phyloP scores from a whole-genome alignment of 2,329 filamentous ascomycete genomes.

The Rhinocladiella mackenziei region DNA sequence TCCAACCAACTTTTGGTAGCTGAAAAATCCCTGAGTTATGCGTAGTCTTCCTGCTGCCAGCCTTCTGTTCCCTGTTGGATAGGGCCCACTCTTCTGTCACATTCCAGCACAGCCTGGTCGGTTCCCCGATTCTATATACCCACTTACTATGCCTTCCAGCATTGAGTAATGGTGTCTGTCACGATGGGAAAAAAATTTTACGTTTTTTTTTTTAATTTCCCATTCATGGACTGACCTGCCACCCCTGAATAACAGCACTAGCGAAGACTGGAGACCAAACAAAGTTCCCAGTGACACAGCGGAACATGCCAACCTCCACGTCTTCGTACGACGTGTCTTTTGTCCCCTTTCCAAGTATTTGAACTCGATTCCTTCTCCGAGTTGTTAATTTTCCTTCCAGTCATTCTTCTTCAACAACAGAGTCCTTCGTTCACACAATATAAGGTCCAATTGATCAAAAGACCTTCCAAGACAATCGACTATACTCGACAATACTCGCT shows the following conservation, averaged over 20 bases:
- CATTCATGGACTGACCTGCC: slow-evolving; percentile 15
- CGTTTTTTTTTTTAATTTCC: not conserved
- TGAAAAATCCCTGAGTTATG: not conserved
- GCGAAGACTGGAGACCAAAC: not conserved
- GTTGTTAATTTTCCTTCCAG: slow-evolving; percentile 10
- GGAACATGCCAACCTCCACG: slow-evolving; percentile 16
- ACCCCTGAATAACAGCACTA: slow-evolving; percentile 16
- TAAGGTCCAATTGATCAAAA: slow-evolving; percentile 7
- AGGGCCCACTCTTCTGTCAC: slow-evolving; percentile 2
- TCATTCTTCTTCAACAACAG: slow-evolving; percentile 14
- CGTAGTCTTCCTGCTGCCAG: slow-evolving; percentile 12
- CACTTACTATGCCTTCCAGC: no score
- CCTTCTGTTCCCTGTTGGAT: slow-evolving; percentile 10
- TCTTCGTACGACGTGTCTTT: slow-evolving; percentile 21
- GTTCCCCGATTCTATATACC: slow-evolving; percentile 16
- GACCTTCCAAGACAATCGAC: not conserved
- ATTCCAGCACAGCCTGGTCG: slow-evolving; percentile 14
- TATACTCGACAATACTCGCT: not conserved
- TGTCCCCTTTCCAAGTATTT: slow-evolving; percentile 20
- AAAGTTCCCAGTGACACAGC: slow-evolving; percentile 16
- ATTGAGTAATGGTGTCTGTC: not conserved
- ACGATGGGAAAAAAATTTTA: not conserved
- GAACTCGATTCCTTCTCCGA: slow-evolving; percentile 14
- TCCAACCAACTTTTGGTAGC: slow-evolving; percentile 6
- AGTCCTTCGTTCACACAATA: slow-evolving; percentile 20